Evolutionary conservation across 1,139 yeast species (phyloP), one percentile per base, ranked within the genome.

Genomic region (Pichia sp.): DNA sequence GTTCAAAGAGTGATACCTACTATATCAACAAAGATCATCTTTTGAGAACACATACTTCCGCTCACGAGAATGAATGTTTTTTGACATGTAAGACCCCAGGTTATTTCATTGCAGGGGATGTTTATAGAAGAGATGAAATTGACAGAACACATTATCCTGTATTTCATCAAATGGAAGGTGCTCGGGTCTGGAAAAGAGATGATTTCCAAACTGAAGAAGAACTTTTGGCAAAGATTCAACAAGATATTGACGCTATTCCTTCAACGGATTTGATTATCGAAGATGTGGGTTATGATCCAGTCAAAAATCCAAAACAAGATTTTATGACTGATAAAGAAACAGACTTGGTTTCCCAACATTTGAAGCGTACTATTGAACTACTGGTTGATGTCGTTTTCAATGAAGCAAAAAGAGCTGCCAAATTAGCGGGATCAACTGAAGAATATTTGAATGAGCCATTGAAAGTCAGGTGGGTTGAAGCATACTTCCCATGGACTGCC

Each of bases 101-200:
- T 0, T 92, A 86, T 62, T 73, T 92, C 54, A 88, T 94, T 47
- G 77, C 95, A 11, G 98, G 98, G 1, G 98, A 94, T 63, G 98
- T 92, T 6, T 92, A 90, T 61, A 75, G 99, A 56, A 76, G 95
- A 56, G 99, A 92, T 63, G 96, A 92, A 57, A 85, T 92, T 49
- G 99, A 92, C 62, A 73, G 88, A 54, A 88, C 97, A 0, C 99
- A 92, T 63, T 92, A 92, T 60, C 97, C 98, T 3, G 97, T 86
- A 1, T 94, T 92, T 66, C 97, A 92, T 60, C 99, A 92, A 64
- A 79, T 92, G 87, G 99, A 92, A 65, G 98, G 98, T 42, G 97
- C 96, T 1, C 70, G 95, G 49, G 65, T 83, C 6, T 94, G 97
- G 97, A 69, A 77, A 9, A 68, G 81, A 42, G 62, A 67, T 36